A percentile compares a stretch with the other conserved stretches of the same genome.
Evolutionary conservation across 768 basidiomycete genomes (phyloP).

Genomic region (Russula foetens): DNA sequence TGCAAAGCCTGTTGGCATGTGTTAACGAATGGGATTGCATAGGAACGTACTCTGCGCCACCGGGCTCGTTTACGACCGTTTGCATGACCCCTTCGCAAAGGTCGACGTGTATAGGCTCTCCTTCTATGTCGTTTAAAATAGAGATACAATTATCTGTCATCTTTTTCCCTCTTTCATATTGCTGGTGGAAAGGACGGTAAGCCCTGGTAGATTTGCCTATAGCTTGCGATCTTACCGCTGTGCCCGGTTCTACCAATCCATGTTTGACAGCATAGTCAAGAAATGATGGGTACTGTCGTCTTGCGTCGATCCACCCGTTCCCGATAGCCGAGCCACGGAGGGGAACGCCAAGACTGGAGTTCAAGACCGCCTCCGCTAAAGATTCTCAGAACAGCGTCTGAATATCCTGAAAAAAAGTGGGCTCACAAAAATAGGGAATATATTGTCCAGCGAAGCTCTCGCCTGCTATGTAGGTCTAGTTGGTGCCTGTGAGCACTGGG

Average conservation of each 20-base stretch:
- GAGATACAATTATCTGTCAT: slow-evolving; percentile 52
- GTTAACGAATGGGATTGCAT: neutral
- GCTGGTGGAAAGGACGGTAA: slow-evolving; percentile 29
- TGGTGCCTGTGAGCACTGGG: neutral
- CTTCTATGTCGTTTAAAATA: slow-evolving; percentile 35
- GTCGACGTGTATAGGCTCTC: slow-evolving; percentile 47
- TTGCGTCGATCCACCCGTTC: slow-evolving; percentile 96
- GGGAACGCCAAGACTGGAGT: slow-evolving; percentile 48
- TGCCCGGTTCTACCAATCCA: slow-evolving; percentile 64
- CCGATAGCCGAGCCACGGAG: slow-evolving; percentile 85
- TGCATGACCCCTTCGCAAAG: slow-evolving; percentile 55
- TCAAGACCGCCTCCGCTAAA: slow-evolving; percentile 69
- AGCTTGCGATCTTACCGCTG: slow-evolving; percentile 42
- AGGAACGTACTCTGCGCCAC: slow-evolving; percentile 3
- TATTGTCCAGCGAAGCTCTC: slow-evolving; percentile 98
- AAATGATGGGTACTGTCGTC: slow-evolving; percentile 83
- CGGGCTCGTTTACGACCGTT: slow-evolving; percentile 27
- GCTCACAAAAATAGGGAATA: slow-evolving; percentile 87
- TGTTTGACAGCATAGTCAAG: slow-evolving; percentile 78
- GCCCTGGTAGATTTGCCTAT: neutral
- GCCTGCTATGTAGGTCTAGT: slow-evolving; percentile 88
- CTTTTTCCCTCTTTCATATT: slow-evolving; percentile 51
- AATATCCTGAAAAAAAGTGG: neutral
- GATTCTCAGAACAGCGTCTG: neutral
- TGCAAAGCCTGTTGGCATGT: slow-evolving; percentile 35